Base-by-base conservation (phyloP, 495 filamentous ascomycete genomes). In the Pyronema domesticum region DNA sequence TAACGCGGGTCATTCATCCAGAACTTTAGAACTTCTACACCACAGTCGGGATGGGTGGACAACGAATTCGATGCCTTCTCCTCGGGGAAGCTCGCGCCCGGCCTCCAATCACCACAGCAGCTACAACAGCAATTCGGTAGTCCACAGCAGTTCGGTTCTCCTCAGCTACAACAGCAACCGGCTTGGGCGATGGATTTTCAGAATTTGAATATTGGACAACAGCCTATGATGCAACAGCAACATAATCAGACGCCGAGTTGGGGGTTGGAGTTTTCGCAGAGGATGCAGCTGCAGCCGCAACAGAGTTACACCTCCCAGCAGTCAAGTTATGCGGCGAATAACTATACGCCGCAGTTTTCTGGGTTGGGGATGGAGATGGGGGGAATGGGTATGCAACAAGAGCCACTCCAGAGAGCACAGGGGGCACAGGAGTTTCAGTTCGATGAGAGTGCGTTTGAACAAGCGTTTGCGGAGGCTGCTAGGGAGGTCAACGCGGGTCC, bases 371-470 rank as follows among this genome's bases (percentile, higher is more conserved):
- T 63, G 48, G 55, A 48, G 14, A 56, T 59, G 39, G 45, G 37
- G 14, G 59, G 59, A 14, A 51, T 53, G 46, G 46, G 11, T 33
- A 30, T 35, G 34, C 11, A 13, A 18, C 48, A 34, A 14, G 17
- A 33, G 3, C 50, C 37, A 19, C 50, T 40, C 1, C 10, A 39
- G 14, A 17, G 42, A 13, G 7, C 10, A 30, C 10, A 40, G 50
- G 17, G 23, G 23, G 23, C 23, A 1, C 13, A 15, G 13, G 50
- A 53, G 35, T 42, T 53, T 23, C 58, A 57, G 30, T 70, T 68
- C 40, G 68, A 69, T 51, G 68, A 69, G 18, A 65, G 58, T 14
- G 68, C 68, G 19, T 70, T 70, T 54, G 68, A 66, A 30, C 35
- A 51, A 37, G 68, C 68, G 19, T 71, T 71, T 51, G 68, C 66